Evolutionary conservation across 352 stramenopile genomes (phyloP).

Genomic region (Globisporangium spinosum): DNA sequence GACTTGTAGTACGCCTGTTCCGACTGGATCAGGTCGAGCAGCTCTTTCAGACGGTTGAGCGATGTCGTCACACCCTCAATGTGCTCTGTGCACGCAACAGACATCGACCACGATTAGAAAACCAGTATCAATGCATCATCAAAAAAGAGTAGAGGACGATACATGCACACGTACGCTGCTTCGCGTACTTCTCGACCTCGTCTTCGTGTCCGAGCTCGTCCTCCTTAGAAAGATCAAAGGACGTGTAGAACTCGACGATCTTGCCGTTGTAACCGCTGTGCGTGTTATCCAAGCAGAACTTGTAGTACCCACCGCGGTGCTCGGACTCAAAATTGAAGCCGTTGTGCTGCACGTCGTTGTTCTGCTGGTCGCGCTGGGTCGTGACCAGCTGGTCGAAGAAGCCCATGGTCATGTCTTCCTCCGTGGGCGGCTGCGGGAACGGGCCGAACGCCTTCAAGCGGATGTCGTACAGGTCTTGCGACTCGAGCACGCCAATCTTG

Average conservation of each 20-base stretch:
- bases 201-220: conserved; percentile 73
- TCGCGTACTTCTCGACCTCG: conserved; percentile 57
- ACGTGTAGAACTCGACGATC: conserved; percentile 79
- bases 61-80: conserved; percentile 63
- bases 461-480: conserved; percentile 68
- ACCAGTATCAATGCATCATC: background rate
- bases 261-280: conserved; percentile 64
- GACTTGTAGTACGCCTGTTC: conserved; percentile 78
- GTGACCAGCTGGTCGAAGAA: conserved; percentile 80
- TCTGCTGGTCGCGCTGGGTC: conserved; percentile 56
- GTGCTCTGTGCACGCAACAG: conserved; percentile 41
- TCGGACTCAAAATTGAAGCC: conserved; percentile 87
- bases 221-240: conserved; percentile 74
- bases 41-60: conserved; percentile 49
- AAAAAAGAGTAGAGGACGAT: background rate
- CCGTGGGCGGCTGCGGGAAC: conserved; percentile 44
- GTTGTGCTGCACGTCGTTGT: conserved; percentile 79
- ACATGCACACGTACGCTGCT: conserved; percentile 43
- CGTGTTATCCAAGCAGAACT: conserved; percentile 80
- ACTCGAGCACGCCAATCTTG: conserved; percentile 74
- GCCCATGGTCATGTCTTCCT: conserved; percentile 46
- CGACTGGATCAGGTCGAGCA: conserved; percentile 69
- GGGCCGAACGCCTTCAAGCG: conserved; percentile 71
- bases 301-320: conserved; percentile 82
- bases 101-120: background rate